Percentiles rank a stretch among this genome's conserved stretches.
phyloP scores from a whole-genome alignment of 192 early-diverging fungal genomes.

The Coemansia sp. region DNA sequence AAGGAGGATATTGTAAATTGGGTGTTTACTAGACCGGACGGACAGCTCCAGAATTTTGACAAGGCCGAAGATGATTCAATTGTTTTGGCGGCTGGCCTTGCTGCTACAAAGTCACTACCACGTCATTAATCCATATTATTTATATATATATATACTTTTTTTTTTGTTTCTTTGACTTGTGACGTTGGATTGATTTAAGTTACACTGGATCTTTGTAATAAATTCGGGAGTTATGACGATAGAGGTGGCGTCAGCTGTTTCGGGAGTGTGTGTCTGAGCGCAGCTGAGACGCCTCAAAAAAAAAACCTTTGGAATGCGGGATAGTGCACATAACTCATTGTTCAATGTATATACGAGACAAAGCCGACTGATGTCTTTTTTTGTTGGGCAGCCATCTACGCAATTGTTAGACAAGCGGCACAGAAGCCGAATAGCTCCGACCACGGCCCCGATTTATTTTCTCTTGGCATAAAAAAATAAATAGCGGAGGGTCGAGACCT shows the following conservation, averaged over 20 bases:
- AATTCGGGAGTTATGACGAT: neutral
- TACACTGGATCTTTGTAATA: too few relatives aligned
- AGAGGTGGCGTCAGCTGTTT: slow-evolving; percentile 2
- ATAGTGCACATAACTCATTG: neutral
- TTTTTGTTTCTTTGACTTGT: neutral
- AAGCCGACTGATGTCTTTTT: neutral
- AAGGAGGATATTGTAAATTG: slow-evolving; percentile 32
- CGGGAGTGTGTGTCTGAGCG: neutral
- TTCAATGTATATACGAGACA: neutral
- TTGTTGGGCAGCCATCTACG: neutral
- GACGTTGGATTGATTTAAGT: too few relatives aligned
- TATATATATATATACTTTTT: neutral
- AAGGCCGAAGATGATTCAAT: slow-evolving; percentile 37
- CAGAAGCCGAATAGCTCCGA: slow-evolving; percentile 2
- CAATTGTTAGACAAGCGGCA: neutral
- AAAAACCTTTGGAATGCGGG: neutral
- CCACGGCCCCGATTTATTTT: neutral
- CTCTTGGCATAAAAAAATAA: neutral
- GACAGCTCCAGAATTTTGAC: slow-evolving; percentile 39
- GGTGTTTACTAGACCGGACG: slow-evolving; percentile 46
- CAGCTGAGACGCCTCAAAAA: slow-evolving; percentile 3
- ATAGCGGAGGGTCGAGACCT: neutral
- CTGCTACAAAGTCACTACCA: slow-evolving; percentile 13
- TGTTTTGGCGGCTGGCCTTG: slow-evolving; percentile 27
- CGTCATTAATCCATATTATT: slow-evolving; percentile 4